These are phyloP conservation scores for Neostapfia colusana DNA, from an alignment of 176 grass and related monocot genomes.

Conservation along the genomic window DNA sequence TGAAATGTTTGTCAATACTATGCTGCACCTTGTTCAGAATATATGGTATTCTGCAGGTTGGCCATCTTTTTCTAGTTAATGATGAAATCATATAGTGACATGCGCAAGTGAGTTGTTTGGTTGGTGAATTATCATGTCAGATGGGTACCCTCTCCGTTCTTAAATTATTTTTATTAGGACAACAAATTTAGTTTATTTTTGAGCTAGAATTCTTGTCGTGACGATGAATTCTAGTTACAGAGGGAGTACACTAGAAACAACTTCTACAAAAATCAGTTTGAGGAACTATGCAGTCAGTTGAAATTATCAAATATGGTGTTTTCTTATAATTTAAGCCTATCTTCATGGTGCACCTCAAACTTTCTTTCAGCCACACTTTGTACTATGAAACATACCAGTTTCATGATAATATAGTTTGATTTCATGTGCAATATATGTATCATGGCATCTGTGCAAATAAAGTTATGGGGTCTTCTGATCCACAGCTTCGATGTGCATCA, in stretches of 20 bases:
- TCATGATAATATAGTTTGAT: neutral
- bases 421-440: neutral
- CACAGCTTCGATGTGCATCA: neutral
- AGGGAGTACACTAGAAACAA: neutral
- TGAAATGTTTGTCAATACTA: conserved; percentile 19
- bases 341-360: neutral
- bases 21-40: conserved; percentile 34
- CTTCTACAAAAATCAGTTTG: conserved; percentile 6
- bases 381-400: neutral
- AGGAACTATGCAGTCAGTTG: neutral
- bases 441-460: neutral
- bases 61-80: conserved; percentile 39
- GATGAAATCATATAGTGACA: conserved; percentile 33
- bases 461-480: conserved; percentile 2
- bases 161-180: no score
- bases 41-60: conserved; percentile 23
- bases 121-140: conserved; percentile 38
- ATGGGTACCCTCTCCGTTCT: neutral
- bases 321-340: conserved; percentile 32
- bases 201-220: no score
- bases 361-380: neutral
- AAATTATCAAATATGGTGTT: conserved; percentile 11
- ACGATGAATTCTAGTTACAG: no score
- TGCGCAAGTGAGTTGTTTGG: conserved; percentile 13
- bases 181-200: no score